Base-by-base conservation (phyloP, 768 basidiomycete genomes). In the Asterophora parasitica region DNA sequence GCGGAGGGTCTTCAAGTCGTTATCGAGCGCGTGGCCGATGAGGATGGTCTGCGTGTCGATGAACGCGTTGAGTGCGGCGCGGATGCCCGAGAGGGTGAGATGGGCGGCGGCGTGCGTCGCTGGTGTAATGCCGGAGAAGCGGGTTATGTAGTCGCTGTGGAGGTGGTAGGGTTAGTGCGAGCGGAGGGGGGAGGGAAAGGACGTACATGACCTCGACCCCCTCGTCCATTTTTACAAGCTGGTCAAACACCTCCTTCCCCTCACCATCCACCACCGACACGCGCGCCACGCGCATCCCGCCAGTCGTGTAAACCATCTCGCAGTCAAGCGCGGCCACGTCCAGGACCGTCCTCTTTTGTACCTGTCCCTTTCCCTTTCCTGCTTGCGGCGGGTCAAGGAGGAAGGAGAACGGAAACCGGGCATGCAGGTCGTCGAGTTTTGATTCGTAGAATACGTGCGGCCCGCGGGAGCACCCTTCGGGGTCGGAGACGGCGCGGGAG, bases 221-320 rank as follows among this genome's bases (percentile, higher is more conserved):
- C 2, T 87, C 81, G 56, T 90, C 85, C 87, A 91, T 85, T 34
- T 77, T 72, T 27, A 94, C 78, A 36, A 87, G 64, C 60, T 92
- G 79, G 62, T 99, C 96, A 38, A 95, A 83, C 2, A 97, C 75
- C 44, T 81, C 72, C 20, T 70, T 68, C 1, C 91, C 92, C 1
- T 72, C 62, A 7, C 83, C 85, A 60, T 95, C 88, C 1, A 98
- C 81, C 6, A 95, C 80, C 0, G 94, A 96, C 2, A 96, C 83
- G 3, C 96, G 79, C 2, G 92, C 95, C 3, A 96, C 81, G 16
- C 86, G 83, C 77, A 92, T 81, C 0, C 96, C 96, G 4, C 88
- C 89, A 0, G 94, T 97, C 0, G 92, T 88, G 68, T 94, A 92
- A 7, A 97, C 75, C 89, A 98, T 92, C 66, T 99, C 96, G 61